A percentile compares a stretch with the other conserved stretches of the same genome.
These are phyloP conservation scores for Danielia oregonensis DNA, from an alignment of 805 yeast genomes.

Conservation along the genomic window DNA sequence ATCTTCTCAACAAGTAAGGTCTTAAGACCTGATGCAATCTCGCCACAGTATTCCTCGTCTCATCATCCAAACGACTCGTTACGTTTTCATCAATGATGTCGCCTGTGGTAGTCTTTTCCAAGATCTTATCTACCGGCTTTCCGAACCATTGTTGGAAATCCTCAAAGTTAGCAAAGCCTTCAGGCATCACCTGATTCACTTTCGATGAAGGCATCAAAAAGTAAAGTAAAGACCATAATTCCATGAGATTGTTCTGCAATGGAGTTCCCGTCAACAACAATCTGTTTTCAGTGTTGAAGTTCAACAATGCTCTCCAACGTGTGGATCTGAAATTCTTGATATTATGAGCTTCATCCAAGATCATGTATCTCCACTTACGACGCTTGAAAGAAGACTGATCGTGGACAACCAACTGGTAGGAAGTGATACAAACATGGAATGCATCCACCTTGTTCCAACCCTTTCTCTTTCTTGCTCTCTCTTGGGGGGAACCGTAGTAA, in stretches of 20 bases:
- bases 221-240: slow-evolving; percentile 91
- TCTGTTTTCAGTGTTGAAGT: slow-evolving; percentile 89
- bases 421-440: slow-evolving; percentile 95
- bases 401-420: slow-evolving; percentile 95
- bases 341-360: slow-evolving; percentile 96
- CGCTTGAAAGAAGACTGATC: slow-evolving; percentile 93
- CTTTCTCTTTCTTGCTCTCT: slow-evolving; percentile 88
- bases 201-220: slow-evolving; percentile 92
- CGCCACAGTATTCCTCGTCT: slow-evolving; percentile 79
- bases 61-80: slow-evolving; percentile 52
- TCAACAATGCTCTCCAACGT: slow-evolving; percentile 93
- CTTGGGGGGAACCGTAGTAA: slow-evolving; percentile 95
- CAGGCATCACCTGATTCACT: slow-evolving; percentile 73
- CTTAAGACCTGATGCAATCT: slow-evolving; percentile 90
- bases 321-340: slow-evolving; percentile 95
- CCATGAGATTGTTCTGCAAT: slow-evolving; percentile 89
- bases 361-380: slow-evolving; percentile 94
- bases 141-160: slow-evolving; percentile 99
- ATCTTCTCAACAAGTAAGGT: slow-evolving; percentile 85
- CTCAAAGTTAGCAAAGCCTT: slow-evolving; percentile 92
- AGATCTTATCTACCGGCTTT: slow-evolving; percentile 88
- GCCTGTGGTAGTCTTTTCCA: slow-evolving; percentile 60
- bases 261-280: slow-evolving; percentile 95
- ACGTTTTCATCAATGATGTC: slow-evolving; percentile 44
- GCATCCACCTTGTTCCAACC: slow-evolving; percentile 98